Percentiles rank a stretch among this genome's conserved stretches.
Conservation (phyloP, 208 protist genomes). For the Acanthamoeba triangularis region DNA sequence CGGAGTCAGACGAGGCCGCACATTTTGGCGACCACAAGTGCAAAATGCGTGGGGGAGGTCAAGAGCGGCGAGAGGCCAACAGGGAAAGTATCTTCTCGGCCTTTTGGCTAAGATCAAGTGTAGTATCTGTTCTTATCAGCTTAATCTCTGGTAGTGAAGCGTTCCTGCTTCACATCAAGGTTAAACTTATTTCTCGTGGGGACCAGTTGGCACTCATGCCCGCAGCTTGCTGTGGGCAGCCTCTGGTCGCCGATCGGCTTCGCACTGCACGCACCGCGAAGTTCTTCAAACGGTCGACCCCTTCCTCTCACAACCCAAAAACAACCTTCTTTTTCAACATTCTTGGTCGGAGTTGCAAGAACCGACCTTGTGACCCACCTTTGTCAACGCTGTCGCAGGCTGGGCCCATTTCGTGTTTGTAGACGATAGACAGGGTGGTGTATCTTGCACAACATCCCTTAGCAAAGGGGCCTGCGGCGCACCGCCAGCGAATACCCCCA, state of each 20-base stretch:
- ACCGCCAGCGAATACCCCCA: no score
- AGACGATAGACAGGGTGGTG: no score
- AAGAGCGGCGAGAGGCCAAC: not conserved
- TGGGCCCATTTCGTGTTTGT: no score
- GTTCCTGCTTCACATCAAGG: slow-evolving; percentile 5
- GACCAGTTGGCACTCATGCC: not conserved
- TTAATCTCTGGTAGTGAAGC: slow-evolving; percentile 5
- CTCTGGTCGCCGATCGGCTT: not conserved
- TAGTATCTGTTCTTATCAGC: not conserved
- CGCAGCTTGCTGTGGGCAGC: slow-evolving; percentile 3
- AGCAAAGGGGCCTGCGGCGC: no score
- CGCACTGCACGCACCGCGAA: not conserved
- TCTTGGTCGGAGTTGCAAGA: no score
- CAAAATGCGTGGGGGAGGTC: not conserved
- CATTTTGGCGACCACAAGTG: no score
- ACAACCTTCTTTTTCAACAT: no score
- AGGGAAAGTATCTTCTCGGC: slow-evolving; percentile 2
- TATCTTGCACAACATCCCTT: no score
- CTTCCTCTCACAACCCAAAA: not conserved
- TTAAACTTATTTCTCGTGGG: slow-evolving; percentile 8
- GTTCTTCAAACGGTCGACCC: slow-evolving; percentile 2
- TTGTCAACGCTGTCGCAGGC: no score
- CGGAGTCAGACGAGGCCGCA: no score
- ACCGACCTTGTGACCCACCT: no score
- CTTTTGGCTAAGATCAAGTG: slow-evolving; percentile 10